Conservation (phyloP, 352 stramenopile species). For the Globisporangium radiosum region DNA sequence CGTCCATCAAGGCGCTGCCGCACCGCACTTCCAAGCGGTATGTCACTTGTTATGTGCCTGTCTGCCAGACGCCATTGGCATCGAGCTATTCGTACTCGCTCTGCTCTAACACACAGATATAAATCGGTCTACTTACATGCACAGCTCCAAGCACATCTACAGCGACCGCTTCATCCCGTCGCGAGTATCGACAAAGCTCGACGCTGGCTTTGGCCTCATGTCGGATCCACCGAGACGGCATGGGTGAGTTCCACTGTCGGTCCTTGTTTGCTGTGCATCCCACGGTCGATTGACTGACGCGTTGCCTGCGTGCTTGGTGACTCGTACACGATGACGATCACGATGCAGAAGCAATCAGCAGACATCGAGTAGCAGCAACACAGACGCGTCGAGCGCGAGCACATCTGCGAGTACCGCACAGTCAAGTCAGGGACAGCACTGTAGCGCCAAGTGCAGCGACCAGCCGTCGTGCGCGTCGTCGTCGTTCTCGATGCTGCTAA, state of each 20-base stretch:
- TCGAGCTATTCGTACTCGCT: not conserved
- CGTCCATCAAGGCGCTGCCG: slow-evolving; percentile 21
- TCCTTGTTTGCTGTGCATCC: no score
- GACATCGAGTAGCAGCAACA: slow-evolving; percentile 12
- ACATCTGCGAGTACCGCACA: not conserved
- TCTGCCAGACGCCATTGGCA: no score
- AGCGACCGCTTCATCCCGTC: slow-evolving; percentile 86
- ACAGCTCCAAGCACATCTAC: slow-evolving; percentile 77
- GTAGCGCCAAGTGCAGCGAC: slow-evolving; percentile 7
- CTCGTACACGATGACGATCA: not conserved
- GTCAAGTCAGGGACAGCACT: not conserved
- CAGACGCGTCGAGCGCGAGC: slow-evolving; percentile 8
- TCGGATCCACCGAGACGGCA: slow-evolving; percentile 32
- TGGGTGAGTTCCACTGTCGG: slow-evolving; percentile 5
- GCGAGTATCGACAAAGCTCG: slow-evolving; percentile 60
- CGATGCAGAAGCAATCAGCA: slow-evolving; percentile 10
- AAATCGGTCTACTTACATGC: no score
- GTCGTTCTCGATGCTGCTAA: slow-evolving; percentile 70
- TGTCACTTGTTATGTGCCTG: not conserved
- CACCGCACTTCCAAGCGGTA: slow-evolving; percentile 54
- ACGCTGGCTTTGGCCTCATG: slow-evolving; percentile 61
- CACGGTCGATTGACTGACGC: no score
- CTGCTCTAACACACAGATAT: not conserved
- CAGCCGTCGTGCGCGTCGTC: slow-evolving; percentile 19
- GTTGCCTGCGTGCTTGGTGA: no score